Percentiles rank a stretch among this genome's conserved stretches.
Evolutionary conservation across 202 grass and related monocot genomes (phyloP).

Genomic region (Zoysia matrella): DNA sequence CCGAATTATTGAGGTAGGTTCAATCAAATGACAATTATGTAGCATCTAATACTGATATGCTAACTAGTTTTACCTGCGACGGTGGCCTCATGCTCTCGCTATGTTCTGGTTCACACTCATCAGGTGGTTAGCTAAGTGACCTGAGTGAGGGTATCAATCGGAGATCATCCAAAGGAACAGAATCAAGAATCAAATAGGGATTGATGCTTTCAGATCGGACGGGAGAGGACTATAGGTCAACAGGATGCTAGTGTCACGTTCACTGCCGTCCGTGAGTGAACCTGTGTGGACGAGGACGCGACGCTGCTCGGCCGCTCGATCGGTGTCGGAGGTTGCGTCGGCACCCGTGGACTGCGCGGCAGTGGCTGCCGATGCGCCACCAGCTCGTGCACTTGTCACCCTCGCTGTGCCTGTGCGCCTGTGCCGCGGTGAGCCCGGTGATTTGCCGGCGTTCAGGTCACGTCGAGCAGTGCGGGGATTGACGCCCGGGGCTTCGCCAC

Average conservation of each 20-base stretch:
- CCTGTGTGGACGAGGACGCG: conserved; percentile 15
- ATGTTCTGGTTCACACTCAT: neutral
- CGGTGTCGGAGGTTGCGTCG: conserved; percentile 46
- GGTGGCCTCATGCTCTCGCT: neutral
- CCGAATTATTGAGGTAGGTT: conserved; percentile 41
- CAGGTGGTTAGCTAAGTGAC: neutral
- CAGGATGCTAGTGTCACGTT: neutral
- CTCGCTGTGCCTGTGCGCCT: neutral
- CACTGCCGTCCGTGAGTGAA: conserved; percentile 12
- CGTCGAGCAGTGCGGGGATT: conserved; percentile 28
- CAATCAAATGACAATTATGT: too few relatives aligned
- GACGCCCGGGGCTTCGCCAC: conserved; percentile 8
- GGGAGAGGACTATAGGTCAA: neutral
- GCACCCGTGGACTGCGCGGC: conserved; percentile 46
- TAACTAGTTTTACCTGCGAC: neutral
- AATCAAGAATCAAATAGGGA: neutral
- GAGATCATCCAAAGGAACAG: neutral
- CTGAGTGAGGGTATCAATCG: neutral
- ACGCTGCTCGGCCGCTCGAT: neutral
- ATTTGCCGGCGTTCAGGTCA: too few relatives aligned
- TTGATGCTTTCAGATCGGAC: neutral
- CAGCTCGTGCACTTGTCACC: conserved; percentile 28
- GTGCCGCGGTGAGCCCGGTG: too few relatives aligned
- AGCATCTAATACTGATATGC: conserved; percentile 20
- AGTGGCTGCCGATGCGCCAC: conserved; percentile 43